A percentile compares a stretch with the other conserved stretches of the same genome.
Conservation (phyloP, 2,329 filamentous ascomycete genomes). For the Claviceps paspali region DNA sequence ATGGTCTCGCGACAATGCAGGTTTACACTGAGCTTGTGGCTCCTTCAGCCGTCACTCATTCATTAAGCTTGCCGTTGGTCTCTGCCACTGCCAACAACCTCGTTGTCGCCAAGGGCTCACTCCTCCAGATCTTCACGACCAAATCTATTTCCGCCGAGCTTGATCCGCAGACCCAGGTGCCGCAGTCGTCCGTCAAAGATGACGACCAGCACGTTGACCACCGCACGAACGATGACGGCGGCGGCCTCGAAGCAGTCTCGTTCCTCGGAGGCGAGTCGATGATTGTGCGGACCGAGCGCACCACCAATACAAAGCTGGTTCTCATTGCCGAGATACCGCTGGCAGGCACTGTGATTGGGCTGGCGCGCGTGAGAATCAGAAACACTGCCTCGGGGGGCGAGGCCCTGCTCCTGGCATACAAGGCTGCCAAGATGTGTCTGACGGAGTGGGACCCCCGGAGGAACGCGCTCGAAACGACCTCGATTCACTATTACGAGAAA, state of each 20-base stretch:
- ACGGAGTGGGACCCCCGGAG: slow-evolving; percentile 84
- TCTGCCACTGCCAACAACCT: slow-evolving; percentile 67
- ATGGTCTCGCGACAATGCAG: slow-evolving; percentile 53
- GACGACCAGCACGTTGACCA: slow-evolving; percentile 33
- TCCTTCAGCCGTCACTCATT: slow-evolving; percentile 86
- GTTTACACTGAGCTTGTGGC: slow-evolving; percentile 93
- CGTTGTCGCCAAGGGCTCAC: slow-evolving; percentile 78
- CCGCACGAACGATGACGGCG: slow-evolving; percentile 43
- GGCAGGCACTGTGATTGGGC: slow-evolving; percentile 68
- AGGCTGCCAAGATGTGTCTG: slow-evolving; percentile 84
- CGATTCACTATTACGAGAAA: slow-evolving; percentile 96
- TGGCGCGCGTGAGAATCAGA: slow-evolving; percentile 61
- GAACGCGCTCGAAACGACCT: slow-evolving; percentile 69
- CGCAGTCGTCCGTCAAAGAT: slow-evolving; percentile 18
- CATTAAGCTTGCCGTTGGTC: slow-evolving; percentile 63
- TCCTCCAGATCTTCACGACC: slow-evolving; percentile 79
- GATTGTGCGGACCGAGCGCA: slow-evolving; percentile 45
- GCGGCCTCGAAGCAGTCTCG: slow-evolving; percentile 50
- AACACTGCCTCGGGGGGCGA: slow-evolving; percentile 69
- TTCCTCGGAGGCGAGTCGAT: slow-evolving; percentile 50
- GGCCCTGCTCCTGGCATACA: slow-evolving; percentile 67
- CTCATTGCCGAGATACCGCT: slow-evolving; percentile 74
- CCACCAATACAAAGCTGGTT: slow-evolving; percentile 60
- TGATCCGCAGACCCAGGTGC: slow-evolving; percentile 27
- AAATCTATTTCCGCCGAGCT: slow-evolving; percentile 51